Evolutionary conservation across 345 rosid species (phyloP).

Genomic region (Barbarea vulgaris): DNA sequence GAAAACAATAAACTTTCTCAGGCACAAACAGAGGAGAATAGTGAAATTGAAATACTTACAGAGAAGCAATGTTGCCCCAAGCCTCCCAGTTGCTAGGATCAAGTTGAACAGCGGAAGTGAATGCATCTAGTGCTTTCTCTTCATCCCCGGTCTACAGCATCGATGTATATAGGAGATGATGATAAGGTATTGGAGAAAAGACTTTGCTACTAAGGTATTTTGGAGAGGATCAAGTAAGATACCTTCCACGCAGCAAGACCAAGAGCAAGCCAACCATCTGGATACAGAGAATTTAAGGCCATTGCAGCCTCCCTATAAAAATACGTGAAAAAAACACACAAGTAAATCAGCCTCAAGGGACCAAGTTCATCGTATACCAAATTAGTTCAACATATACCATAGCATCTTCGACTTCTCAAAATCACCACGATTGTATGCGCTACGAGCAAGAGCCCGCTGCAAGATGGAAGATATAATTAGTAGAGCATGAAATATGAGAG

Average conservation of each 20-base stretch:
- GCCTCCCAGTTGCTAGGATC: conserved; percentile 99
- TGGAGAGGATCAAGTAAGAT: conserved; percentile 17
- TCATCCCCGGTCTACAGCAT: conserved; percentile 72
- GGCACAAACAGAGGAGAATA: conserved; percentile 16
- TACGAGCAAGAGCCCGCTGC: conserved; percentile 90
- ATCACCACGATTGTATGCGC: conserved; percentile 84
- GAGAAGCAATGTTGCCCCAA: conserved; percentile 95
- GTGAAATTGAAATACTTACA: conserved; percentile 57
- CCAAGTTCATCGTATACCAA: too few species aligned
- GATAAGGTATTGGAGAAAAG: too few species aligned
- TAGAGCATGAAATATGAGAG: conserved; percentile 15
- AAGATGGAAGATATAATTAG: conserved; percentile 16
- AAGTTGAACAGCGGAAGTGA: conserved; percentile 86
- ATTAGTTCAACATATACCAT: conserved; percentile 69
- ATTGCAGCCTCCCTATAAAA: conserved; percentile 89
- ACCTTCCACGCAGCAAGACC: conserved; percentile 99
- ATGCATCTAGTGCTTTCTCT: conserved; percentile 89
- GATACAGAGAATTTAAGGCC: conserved; percentile 87
- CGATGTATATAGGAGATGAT: conserved; percentile 9
- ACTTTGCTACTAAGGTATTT: conserved; percentile 11
- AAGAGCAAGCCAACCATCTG: conserved; percentile 97
- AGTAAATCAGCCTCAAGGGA: too few species aligned
- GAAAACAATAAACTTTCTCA: background rate
- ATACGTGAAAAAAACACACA: conserved; percentile 19
- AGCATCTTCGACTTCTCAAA: conserved; percentile 75